These are phyloP conservation scores for Coccomyxa sp. DNA, from an alignment of 139 green algal genomes.

Conservation along the genomic window DNA sequence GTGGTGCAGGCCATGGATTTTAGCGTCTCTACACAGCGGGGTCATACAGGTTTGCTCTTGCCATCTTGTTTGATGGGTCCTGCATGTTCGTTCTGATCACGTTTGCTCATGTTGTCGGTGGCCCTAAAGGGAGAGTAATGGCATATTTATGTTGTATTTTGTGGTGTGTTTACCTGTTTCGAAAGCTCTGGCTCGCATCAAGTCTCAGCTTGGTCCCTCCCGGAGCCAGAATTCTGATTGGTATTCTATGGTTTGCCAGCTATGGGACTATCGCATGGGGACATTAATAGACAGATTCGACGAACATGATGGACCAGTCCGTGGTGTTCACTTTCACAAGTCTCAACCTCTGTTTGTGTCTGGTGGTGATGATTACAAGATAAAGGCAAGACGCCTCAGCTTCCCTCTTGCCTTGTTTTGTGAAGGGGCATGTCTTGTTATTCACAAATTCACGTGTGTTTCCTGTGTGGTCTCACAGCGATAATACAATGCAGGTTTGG, in stretches of 20 bases:
- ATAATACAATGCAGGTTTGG: constrained; percentile 11
- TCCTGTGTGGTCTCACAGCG: neutral
- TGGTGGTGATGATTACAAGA: constrained; percentile 97
- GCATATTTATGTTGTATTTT: too few relatives aligned
- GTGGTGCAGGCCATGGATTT: constrained; percentile 89
- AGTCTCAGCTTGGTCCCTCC: too few relatives aligned
- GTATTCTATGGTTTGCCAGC: constrained; percentile 46
- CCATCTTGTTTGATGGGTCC: neutral
- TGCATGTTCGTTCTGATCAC: too few relatives aligned
- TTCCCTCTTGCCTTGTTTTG: neutral
- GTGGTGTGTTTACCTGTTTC: too few relatives aligned
- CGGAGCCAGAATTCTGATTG: too few relatives aligned
- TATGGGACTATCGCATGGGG: constrained; percentile 99
- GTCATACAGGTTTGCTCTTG: constrained; percentile 84
- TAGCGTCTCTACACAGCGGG: constrained; percentile 96
- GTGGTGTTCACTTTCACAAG: constrained; percentile 95
- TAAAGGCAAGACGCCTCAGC: constrained; percentile 69
- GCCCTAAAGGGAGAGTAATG: too few relatives aligned
- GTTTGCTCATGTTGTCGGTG: too few relatives aligned
- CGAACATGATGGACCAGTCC: constrained; percentile 98
- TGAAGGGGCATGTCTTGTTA: neutral
- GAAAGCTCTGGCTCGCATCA: too few relatives aligned
- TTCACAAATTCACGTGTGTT: neutral
- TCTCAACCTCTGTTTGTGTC: constrained; percentile 98
- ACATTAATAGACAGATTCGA: constrained; percentile 99